Conservation (phyloP, 1,139 yeast genomes). For the Geotrichum histeridarum region DNA sequence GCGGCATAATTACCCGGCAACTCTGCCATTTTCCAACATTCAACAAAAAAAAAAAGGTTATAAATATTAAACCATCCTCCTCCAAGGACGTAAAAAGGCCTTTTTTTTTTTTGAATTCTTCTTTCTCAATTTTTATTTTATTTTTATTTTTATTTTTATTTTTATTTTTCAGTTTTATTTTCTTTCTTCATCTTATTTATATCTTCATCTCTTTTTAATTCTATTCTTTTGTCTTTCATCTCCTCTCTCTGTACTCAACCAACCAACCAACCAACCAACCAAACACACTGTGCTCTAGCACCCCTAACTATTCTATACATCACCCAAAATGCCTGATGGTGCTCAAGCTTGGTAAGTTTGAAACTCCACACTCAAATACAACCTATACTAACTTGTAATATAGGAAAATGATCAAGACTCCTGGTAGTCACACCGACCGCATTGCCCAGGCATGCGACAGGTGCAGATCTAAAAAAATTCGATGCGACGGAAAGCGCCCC, state of each 20-base stretch:
- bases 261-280: no score
- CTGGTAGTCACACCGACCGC: conserved; percentile 53
- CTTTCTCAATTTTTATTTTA: not conserved
- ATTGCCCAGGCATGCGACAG: conserved; percentile 86
- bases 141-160: not conserved
- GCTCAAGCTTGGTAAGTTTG: conserved; percentile 21
- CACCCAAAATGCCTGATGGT: conserved; percentile 22
- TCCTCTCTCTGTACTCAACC: no score
- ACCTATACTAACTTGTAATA: not conserved
- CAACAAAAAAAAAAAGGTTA: no score
- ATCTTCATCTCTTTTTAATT: no score
- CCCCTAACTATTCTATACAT: conserved; percentile 2
- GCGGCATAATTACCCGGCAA: no score
- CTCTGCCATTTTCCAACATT: no score
- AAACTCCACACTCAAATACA: not conserved
- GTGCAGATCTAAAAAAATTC: conserved; percentile 73
- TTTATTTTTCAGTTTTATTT: not conserved
- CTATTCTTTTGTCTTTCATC: no score
- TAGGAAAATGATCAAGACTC: conserved; percentile 56
- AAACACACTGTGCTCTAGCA: no score
- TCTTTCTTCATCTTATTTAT: not conserved
- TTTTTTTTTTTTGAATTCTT: not conserved
- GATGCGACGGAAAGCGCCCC: conserved; percentile 64
- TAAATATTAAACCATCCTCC: no score
- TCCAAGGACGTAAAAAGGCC: no score